Percentiles rank a stretch among this genome's conserved stretches.
Evolutionary conservation across 2,329 filamentous ascomycete genomes (phyloP).

Genomic region (Ilyonectria robusta): DNA sequence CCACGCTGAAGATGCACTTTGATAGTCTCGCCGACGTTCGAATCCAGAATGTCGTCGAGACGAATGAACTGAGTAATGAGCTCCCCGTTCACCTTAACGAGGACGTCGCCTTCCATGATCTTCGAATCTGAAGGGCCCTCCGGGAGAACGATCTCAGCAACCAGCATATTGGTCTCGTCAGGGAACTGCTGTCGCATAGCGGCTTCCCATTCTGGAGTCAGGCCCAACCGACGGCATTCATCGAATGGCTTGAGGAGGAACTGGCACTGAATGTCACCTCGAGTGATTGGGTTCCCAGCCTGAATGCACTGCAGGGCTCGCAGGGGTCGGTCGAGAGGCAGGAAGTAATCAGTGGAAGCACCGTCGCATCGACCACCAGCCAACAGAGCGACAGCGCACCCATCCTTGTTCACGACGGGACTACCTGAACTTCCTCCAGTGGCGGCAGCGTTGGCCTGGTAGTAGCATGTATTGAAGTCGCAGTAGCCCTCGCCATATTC

Average conservation of each 20-base stretch:
- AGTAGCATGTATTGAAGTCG: slow-evolving; percentile 97
- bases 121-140: slow-evolving; percentile 89
- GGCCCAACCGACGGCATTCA: slow-evolving; percentile 90
- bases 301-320: slow-evolving; percentile 90
- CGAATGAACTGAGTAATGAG: slow-evolving; percentile 93
- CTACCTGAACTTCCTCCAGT: slow-evolving; percentile 98
- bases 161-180: slow-evolving; percentile 95
- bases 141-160: slow-evolving; percentile 94
- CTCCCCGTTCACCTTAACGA: slow-evolving; percentile 94
- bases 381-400: slow-evolving; percentile 91
- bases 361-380: slow-evolving; percentile 95
- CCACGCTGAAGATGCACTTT: slow-evolving; percentile 89
- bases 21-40: slow-evolving; percentile 84
- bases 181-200: slow-evolving; percentile 87
- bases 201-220: slow-evolving; percentile 89
- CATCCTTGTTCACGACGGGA: slow-evolving; percentile 96
- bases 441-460: slow-evolving; percentile 96
- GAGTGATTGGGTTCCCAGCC: slow-evolving; percentile 79
- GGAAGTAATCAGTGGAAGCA: slow-evolving; percentile 96
- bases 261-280: slow-evolving; percentile 98
- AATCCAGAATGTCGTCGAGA: slow-evolving; percentile 92
- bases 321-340: slow-evolving; percentile 91
- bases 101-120: slow-evolving; percentile 93
- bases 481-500: slow-evolving; percentile 98
- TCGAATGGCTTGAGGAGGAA: slow-evolving; percentile 98